Base-by-base conservation (phyloP, 257 asterid genomes). In the Asclepias syriaca region DNA sequence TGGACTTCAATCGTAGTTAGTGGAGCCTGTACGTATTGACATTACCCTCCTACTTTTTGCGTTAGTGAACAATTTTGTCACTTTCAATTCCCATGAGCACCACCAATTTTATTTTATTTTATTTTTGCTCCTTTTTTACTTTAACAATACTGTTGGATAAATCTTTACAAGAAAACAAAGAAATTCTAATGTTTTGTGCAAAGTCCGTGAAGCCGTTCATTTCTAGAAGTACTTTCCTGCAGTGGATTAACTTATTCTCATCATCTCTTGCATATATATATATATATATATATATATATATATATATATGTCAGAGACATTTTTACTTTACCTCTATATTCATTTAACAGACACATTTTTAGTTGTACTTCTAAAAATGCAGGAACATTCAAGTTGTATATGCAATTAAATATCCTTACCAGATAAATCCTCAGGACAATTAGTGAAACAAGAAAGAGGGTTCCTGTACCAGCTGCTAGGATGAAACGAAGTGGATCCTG, bases 341-440 rank as follows among this genome's bases (percentile, higher is more conserved):
- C 50, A 14, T 29, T 29, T 14, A 73, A 48, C 39, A 4, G 21
- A 37, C 43, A 21, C 34, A 24, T 68, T 12, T 46, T 34, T 22
- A 56, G 45, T 68, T 57, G 19, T 43, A 66, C 29, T 66, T 45
- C 13, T 22, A 27, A 45, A 34, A 9, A 66, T n/a, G 48, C 8
- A 22, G 55, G 37, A n/a, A 65, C 43, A 48, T 5, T 59, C 32
- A 1, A n/a, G 40, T 49, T 14, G 32, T 21, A 66, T 74, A 72
- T 58, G 65, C 40, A 53, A 13, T 60, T 21, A 68, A 69, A 69
- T 40, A 50, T 49, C 11, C 79, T 21, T 85, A 93, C 98, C 93
- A 93, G 87, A 72, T 93, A 93, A 75, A 93, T 90, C 84, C 98
- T 89, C 75, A 93, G 83, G 77, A 93, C 89, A 53, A 90, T 89